Conservation (phyloP, 2,329 filamentous ascomycete species). For the Paracorniculantispora psalliotae region DNA sequence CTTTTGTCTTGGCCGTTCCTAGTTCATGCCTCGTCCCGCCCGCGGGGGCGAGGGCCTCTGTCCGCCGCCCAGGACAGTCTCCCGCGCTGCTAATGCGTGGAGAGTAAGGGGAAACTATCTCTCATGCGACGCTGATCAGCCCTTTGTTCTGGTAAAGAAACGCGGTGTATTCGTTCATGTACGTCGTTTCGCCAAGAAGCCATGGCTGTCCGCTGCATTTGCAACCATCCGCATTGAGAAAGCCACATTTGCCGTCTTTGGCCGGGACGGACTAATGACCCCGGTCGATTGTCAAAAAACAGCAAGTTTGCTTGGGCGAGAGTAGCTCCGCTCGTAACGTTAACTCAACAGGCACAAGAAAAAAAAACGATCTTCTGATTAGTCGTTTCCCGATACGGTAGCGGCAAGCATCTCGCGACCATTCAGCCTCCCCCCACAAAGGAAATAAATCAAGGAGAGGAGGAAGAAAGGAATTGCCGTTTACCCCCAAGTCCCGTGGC, state of each 20-base stretch:
- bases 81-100: no score
- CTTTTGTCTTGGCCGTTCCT: background rate
- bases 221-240: constrained; percentile 6
- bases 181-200: background rate
- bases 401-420: no score
- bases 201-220: background rate
- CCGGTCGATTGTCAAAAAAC: background rate
- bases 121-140: no score
- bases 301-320: background rate
- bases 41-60: background rate
- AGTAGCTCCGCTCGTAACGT: constrained; percentile 9
- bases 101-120: no score
- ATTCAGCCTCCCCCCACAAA: background rate
- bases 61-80: no score
- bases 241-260: background rate
- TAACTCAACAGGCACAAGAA: background rate
- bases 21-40: background rate
- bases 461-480: background rate
- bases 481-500: background rate
- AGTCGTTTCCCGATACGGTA: no score
- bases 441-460: background rate
- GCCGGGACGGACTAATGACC: background rate
- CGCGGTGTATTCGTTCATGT: background rate
- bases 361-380: background rate
- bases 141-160: background rate